Evolutionary conservation across 176 grass and related monocot species (phyloP), one percentile per base, ranked within the genome.

Genomic region (Olyra latifolia): DNA sequence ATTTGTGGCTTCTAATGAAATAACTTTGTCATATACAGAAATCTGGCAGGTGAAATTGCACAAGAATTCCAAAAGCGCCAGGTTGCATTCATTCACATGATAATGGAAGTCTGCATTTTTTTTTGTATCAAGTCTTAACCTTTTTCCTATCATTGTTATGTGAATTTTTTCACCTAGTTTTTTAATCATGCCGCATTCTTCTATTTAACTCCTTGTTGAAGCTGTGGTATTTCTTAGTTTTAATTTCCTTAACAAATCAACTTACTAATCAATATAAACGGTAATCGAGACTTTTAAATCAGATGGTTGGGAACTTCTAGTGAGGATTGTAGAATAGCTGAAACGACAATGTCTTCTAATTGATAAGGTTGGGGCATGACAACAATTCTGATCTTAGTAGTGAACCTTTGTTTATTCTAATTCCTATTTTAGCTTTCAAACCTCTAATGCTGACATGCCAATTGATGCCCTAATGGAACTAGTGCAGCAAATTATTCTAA

Each of bases 11-110:
- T 80, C 40, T 82, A 41, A 46, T 84, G 48, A 44, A 79, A 42
- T 70, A 4, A 25, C 6, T 79, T 25, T 75, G 71, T 87, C 56
- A 10, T 84, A 25, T 80, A 55, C 72, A 99, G 96, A 80, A 99
- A 99, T 81, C 70, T 99, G 79, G 93, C 96, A 50, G 96, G 96
- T 6, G 96, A 99, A 84, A 95, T 99, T 75, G 86, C 96, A 43
- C 90, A 93, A 60, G 92, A 99, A 72, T 99, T 99, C 82, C 90
- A 93, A 86, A 99, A 99, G 73, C 88, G 90, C 3, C 96, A 99
- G 92, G 96, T 95, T 86, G 29, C 11, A 29, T 42, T 60, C 45
- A 55, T 43, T 78, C 65, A 72, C 69, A 14, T 63, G 32, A 72
- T 38, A 46, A 6, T 59, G 44, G 30, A 69, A 58, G 39, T 44